Conservation (phyloP, 495 filamentous ascomycete species). For the Lasiosphaeria miniovina region DNA sequence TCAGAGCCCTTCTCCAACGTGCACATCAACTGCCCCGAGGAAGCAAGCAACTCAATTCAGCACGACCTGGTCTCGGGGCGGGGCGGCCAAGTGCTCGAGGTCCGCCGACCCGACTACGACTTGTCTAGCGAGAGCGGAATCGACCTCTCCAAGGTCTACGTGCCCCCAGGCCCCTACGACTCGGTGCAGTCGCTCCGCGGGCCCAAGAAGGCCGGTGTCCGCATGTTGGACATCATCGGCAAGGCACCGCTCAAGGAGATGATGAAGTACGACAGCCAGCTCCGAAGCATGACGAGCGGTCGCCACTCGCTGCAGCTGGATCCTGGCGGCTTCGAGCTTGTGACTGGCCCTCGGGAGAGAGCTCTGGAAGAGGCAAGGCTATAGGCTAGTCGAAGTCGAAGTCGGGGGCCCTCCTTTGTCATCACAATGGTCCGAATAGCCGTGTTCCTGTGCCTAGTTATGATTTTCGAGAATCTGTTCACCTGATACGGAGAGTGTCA, state of each 20-base stretch:
- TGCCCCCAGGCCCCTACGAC: conserved; percentile 81
- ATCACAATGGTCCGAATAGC: no score
- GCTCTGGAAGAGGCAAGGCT: conserved; percentile 17
- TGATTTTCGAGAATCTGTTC: no score
- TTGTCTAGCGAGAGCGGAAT: conserved; percentile 38
- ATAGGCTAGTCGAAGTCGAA: not conserved
- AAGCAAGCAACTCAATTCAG: conserved; percentile 76
- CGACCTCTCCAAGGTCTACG: conserved; percentile 70
- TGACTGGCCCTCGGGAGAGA: conserved; percentile 58
- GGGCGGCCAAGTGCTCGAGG: conserved; percentile 80
- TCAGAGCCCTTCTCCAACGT: conserved; percentile 94
- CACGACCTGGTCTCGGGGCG: conserved; percentile 81
- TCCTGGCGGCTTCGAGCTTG: conserved; percentile 84
- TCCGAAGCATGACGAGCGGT: conserved; percentile 83
- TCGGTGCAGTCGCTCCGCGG: conserved; percentile 44
- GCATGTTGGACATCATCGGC: conserved; percentile 64
- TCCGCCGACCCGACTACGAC: conserved; percentile 58
- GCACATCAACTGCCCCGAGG: conserved; percentile 78
- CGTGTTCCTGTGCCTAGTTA: no score
- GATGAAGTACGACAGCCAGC: conserved; percentile 90
- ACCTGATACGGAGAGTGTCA: no score
- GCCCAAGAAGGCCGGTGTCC: conserved; percentile 34
- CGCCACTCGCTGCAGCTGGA: conserved; percentile 90
- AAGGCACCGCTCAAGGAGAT: conserved; percentile 92
- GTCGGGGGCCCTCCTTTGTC: no score